phyloP scores from a whole-genome alignment of 495 filamentous ascomycete species.

The Aspergillus bertholletiae region DNA sequence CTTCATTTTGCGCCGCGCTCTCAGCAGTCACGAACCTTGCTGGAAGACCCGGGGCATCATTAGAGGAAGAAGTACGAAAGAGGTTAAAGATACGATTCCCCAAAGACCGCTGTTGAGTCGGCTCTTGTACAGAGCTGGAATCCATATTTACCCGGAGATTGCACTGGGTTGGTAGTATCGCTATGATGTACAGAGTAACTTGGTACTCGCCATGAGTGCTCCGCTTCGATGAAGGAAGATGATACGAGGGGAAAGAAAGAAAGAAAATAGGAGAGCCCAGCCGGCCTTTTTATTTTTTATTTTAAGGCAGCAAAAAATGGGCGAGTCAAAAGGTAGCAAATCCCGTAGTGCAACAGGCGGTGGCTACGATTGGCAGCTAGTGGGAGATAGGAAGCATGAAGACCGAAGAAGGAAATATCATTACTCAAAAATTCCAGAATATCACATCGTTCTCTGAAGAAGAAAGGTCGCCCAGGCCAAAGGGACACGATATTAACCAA shows the following conservation, averaged over 20 bases:
- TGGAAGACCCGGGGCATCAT: neutral
- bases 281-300: too few species aligned
- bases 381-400: neutral
- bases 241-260: neutral
- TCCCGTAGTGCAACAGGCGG: slow-evolving; percentile 9
- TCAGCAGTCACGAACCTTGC: slow-evolving; percentile 2
- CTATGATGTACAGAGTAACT: neutral
- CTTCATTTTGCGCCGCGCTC: slow-evolving; percentile 9
- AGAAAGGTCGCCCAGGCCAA: neutral
- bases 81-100: slow-evolving; percentile 35
- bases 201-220: slow-evolving; percentile 5
- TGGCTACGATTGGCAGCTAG: slow-evolving; percentile 7
- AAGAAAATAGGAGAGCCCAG: too few species aligned
- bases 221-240: neutral
- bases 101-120: slow-evolving; percentile 27
- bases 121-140: slow-evolving; percentile 21
- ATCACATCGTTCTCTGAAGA: neutral
- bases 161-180: neutral
- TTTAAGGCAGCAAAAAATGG: neutral
- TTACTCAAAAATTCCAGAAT: neutral
- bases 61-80: slow-evolving; percentile 24
- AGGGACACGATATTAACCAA: neutral
- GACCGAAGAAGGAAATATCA: neutral
- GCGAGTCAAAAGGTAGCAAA: slow-evolving; percentile 3
- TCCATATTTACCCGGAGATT: slow-evolving; percentile 20